Evolutionary conservation across 108 stramenopile genomes (phyloP).

Genomic region (Cyclotella choctawhatcheeana): DNA sequence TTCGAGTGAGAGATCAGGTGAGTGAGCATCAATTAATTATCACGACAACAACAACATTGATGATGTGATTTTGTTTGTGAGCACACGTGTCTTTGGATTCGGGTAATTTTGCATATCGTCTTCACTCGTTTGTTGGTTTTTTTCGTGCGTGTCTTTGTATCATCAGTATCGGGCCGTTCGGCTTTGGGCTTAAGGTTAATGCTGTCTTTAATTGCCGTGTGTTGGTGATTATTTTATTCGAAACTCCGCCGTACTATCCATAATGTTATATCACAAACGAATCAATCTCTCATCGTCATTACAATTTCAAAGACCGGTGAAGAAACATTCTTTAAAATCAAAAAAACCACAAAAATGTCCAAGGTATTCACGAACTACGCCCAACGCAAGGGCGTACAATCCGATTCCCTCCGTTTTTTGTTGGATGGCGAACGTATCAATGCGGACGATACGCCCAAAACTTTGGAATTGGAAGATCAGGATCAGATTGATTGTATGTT

Average conservation of each 20-base stretch:
- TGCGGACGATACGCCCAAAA: constrained; percentile 80
- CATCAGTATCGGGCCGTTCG: too few species aligned
- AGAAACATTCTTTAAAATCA: constrained; percentile 97
- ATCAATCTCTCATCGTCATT: too few species aligned
- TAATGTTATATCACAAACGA: not conserved
- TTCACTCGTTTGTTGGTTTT: too few species aligned
- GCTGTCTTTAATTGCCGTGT: too few species aligned
- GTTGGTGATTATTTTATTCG: too few species aligned
- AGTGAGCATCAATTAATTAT: too few species aligned
- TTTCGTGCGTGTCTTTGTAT: too few species aligned
- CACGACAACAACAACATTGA: too few species aligned
- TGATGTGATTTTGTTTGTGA: too few species aligned
- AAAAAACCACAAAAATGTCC: constrained; percentile 94
- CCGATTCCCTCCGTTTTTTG: constrained; percentile 84
- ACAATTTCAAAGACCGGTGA: constrained; percentile 80
- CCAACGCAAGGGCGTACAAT: constrained; percentile 83
- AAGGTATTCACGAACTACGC: constrained; percentile 94
- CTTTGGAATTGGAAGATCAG: constrained; percentile 94
- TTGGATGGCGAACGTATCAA: constrained; percentile 93
- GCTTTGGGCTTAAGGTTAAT: too few species aligned
- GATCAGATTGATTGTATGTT: constrained; percentile 97
- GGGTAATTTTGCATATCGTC: too few species aligned
- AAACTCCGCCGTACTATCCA: not conserved
- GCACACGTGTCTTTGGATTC: too few species aligned
- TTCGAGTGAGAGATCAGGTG: constrained; percentile 90